Evolutionary conservation across 768 basidiomycete genomes (phyloP).

Genomic region (Leccinum barrowsii): DNA sequence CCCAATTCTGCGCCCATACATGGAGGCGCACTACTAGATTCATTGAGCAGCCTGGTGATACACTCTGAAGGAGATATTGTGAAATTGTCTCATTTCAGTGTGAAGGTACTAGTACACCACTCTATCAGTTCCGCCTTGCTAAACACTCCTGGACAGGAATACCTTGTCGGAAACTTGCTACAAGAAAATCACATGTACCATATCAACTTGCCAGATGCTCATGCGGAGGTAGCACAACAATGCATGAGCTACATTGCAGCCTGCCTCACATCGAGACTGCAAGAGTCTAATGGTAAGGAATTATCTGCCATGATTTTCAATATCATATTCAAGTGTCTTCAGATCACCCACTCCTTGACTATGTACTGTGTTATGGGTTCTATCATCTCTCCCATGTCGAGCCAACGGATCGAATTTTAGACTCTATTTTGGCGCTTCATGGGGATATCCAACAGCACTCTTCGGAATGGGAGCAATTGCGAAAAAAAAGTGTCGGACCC

Average conservation of each 20-base stretch:
- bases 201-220: not conserved
- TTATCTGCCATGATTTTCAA: not conserved
- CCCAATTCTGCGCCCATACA: not conserved
- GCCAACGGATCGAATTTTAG: not conserved
- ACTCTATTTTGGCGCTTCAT: not conserved
- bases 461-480: not conserved
- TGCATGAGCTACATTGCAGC: not conserved
- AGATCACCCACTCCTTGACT: not conserved
- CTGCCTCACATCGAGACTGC: not conserved
- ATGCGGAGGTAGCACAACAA: not conserved
- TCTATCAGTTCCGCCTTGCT: not conserved
- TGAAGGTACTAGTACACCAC: not conserved
- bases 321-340: not conserved
- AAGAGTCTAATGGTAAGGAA: not conserved
- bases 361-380: fast-evolving
- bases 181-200: not conserved
- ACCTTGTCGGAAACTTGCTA: not conserved
- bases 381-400: not conserved
- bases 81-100: not conserved
- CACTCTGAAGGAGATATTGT: not conserved
- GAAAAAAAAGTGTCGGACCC: too few species aligned
- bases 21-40: not conserved
- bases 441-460: not conserved
- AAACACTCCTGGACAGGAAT: not conserved
- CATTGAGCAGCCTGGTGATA: not conserved